phyloP scores from a whole-genome alignment of 1,284 basidiomycete species.

The Ustilago esculenta region DNA sequence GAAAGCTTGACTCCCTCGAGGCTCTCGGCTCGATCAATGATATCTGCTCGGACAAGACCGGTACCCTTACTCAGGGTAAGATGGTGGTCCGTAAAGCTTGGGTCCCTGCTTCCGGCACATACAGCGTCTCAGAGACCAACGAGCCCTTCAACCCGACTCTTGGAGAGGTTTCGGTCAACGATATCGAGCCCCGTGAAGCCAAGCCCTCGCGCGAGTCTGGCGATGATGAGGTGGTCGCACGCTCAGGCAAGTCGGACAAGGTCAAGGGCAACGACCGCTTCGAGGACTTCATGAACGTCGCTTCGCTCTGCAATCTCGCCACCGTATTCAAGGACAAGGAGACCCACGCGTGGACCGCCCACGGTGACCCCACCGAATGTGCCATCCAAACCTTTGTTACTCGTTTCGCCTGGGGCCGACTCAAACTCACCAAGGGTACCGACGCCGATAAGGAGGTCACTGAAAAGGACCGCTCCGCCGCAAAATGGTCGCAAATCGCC shows the following conservation, averaged over 20 bases:
- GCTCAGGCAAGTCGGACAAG: conserved; percentile 51
- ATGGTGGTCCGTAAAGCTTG: conserved; percentile 65
- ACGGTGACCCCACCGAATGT: conserved; percentile 75
- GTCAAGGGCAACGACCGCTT: conserved; percentile 49
- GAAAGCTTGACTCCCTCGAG: conserved; percentile 68
- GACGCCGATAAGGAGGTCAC: conserved; percentile 44
- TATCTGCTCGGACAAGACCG: conserved; percentile 67
- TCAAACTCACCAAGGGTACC: conserved; percentile 51
- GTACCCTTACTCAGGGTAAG: conserved; percentile 65
- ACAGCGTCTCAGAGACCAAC: conserved; percentile 61
- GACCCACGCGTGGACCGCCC: conserved; percentile 72
- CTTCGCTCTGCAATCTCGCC: conserved; percentile 66
- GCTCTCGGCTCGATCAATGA: conserved; percentile 65
- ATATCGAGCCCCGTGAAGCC: conserved; percentile 50
- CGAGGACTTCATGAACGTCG: conserved; percentile 59
- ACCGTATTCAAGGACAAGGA: conserved; percentile 65
- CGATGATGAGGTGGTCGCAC: conserved; percentile 67
- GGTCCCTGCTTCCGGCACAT: conserved; percentile 61
- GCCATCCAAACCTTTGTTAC: conserved; percentile 76
- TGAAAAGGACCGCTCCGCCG: conserved; percentile 32
- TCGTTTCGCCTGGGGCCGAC: conserved; percentile 64
- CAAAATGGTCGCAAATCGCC: conserved; percentile 69
- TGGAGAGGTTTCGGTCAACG: conserved; percentile 68
- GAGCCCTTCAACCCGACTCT: conserved; percentile 64
- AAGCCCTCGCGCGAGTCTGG: conserved; percentile 6